phyloP scores from a whole-genome alignment of 2,329 filamentous ascomycete species.

The Lasiodiplodia citricola region DNA sequence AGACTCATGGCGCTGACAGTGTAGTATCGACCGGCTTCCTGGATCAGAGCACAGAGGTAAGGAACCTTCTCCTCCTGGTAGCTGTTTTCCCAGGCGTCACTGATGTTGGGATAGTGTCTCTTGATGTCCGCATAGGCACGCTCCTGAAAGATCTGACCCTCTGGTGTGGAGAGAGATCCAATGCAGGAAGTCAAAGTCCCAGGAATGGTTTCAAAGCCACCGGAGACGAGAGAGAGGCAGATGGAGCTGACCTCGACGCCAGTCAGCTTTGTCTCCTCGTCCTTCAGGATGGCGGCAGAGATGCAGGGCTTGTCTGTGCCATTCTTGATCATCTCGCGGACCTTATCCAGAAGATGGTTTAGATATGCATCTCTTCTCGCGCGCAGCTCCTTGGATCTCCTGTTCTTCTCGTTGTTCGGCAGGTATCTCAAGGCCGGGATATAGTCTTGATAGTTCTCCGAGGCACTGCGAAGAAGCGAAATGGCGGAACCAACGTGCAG shows the following conservation, averaged over 20 bases:
- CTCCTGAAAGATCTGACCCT: constrained; percentile 59
- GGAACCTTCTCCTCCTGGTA: constrained; percentile 56
- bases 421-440: constrained; percentile 57
- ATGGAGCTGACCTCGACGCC: constrained; percentile 61
- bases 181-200: constrained; percentile 59
- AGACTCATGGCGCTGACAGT: constrained; percentile 60
- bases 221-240: constrained; percentile 59
- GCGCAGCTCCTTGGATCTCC: constrained; percentile 53
- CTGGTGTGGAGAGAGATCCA: constrained; percentile 54
- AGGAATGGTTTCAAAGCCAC: constrained; percentile 61
- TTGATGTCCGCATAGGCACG: constrained; percentile 59
- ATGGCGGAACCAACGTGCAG: constrained; percentile 60
- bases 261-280: constrained; percentile 58
- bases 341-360: constrained; percentile 56
- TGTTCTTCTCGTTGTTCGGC: constrained; percentile 59
- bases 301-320: constrained; percentile 62
- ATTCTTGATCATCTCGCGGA: constrained; percentile 57
- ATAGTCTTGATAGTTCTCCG: constrained; percentile 61
- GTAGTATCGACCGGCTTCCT: constrained; percentile 60
- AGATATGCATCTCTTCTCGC: constrained; percentile 57
- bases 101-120: constrained; percentile 51
- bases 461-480: constrained; percentile 55
- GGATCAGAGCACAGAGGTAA: constrained; percentile 56
- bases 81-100: constrained; percentile 54
- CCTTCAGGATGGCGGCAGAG: constrained; percentile 59